Base-by-base conservation (phyloP, 2,329 filamentous ascomycete species). In the Epichloe gansuensis region DNA sequence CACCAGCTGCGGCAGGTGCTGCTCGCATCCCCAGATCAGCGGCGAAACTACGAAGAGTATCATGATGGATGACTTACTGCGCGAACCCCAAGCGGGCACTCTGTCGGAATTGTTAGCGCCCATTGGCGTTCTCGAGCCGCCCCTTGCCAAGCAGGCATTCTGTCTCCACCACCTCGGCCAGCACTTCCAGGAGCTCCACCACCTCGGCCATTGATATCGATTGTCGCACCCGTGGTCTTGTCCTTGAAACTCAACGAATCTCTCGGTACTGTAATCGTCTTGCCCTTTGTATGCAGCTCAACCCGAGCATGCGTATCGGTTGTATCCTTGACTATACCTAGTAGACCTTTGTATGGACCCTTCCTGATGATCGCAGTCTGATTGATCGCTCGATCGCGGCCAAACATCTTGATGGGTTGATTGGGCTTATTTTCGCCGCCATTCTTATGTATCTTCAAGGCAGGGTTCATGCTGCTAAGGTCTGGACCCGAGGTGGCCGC, bases 271-370 rank as follows among this genome's bases (percentile, higher is more conserved):
- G 85, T 90, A 56, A 97, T 82, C 15, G 88, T 86, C 75, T 96
- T 97, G 71, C 84, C 88, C 73, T 95, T 95, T 5, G 91, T 91
- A 65, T 97, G 91, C 41, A 98, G 74, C 70, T 98, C 93, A 43
- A 98, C 86, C 57, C 91, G 86, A 34, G 89, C 91, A 62, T 86
- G 82, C 3, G 81, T 81, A 61, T 94, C 91, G 6, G 88, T 95
- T 1, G 91, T 86, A 65, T 97, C 91, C 66, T 95, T 96, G 61
- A 98, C 91, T 59, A 96, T 95, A 61, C 93, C 93, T 43, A 97
- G 75, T 44, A 96, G 76, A 53, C 91, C 91, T 71, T 98, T 98
- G 74, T 91, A 90, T 23, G 86, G 83, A 31, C 93, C 93, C 64
- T 85, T 89, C 53, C 84, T 82, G 63, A 97, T 86, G 50, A 85